Base-by-base conservation (phyloP, 352 stramenopile genomes). In the Pythium angustatum region DNA sequence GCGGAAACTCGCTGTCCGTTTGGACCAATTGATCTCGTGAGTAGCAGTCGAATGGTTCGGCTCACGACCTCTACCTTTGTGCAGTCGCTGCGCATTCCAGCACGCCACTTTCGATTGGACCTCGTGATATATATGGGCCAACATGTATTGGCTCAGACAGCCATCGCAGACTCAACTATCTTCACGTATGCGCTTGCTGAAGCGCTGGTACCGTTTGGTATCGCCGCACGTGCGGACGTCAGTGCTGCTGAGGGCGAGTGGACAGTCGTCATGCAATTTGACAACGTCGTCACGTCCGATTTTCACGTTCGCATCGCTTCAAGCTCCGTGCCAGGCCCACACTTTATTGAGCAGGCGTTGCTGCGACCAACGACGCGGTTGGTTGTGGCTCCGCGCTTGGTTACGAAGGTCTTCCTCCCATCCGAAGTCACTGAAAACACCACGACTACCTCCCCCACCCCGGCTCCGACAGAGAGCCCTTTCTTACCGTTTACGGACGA, bases 11-110 rank as follows among this genome's bases (percentile, higher is more conserved):
- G 38, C 22, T 71, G 64, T 21, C 64, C 64, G 0, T 71, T 71
- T 55, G 64, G 64, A 12, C 64, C 64, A 1, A 11, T 71, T 3
- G 64, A 71, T 59, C 57, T 67, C 17, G 57, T 71, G 26, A 49
- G 40, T 40, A 24, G 47, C 24, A 52, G 58, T 11, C 48, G 40
- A 6, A 71, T 65, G 51, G 26, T 71, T n/a, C 44, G 57, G 27
- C 58, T 71, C 12, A 12, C 33, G 9, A 1, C 58, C 9, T 64
- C 64, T 5, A 47, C 33, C 4, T 59, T 40, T 8, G 15, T 62
- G 0, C 49, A 71, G 2, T 56, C 49, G 8, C n/a, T 71, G 2
- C 64, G 64, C 6, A 57, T 71, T 21, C 27, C 47, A 5, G 7
- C 41, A 5, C 21, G 27, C 12, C 48, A 27, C 0, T 71, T 59